phyloP scores from a whole-genome alignment of 768 basidiomycete species.

The Suillus luteus region DNA sequence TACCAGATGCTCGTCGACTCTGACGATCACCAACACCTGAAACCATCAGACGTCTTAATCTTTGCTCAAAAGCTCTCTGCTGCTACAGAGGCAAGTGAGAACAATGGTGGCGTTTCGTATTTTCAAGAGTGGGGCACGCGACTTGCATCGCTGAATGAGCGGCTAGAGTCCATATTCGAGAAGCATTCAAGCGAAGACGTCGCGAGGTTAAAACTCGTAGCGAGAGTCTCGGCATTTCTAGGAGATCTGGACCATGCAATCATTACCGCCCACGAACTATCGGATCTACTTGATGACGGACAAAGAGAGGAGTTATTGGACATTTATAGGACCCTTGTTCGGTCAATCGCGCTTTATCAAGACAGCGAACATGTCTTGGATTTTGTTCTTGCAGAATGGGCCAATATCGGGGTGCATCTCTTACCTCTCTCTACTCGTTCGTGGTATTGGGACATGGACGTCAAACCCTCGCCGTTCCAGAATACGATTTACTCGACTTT shows the following conservation, averaged over 20 bases:
- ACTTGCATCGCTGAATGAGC: conserved; percentile 36
- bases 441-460: no score
- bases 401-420: conserved; percentile 21
- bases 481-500: conserved; percentile 29
- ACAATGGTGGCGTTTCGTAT: conserved; percentile 20
- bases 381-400: conserved; percentile 44
- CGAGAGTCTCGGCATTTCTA: conserved; percentile 37
- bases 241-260: conserved; percentile 40
- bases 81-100: conserved; percentile 19
- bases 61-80: conserved; percentile 30
- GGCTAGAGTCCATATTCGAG: conserved; percentile 27
- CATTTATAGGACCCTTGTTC: conserved; percentile 42
- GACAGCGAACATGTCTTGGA: conserved; percentile 39
- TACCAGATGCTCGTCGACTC: conserved; percentile 28
- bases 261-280: conserved; percentile 28
- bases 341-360: conserved; percentile 36
- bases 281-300: conserved; percentile 21
- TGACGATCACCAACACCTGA: background rate
- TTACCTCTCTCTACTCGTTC: background rate
- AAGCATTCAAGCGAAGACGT: conserved; percentile 22
- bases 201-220: conserved; percentile 31
- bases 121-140: conserved; percentile 40
- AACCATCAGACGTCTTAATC: conserved; percentile 24
- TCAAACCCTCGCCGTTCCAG: conserved; percentile 30
- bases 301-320: conserved; percentile 25